Percentiles rank a stretch among this genome's conserved stretches.
These are phyloP conservation scores for Scheffersomyces quercinus DNA, from an alignment of 1,139 yeast genomes.

Conservation along the genomic window DNA sequence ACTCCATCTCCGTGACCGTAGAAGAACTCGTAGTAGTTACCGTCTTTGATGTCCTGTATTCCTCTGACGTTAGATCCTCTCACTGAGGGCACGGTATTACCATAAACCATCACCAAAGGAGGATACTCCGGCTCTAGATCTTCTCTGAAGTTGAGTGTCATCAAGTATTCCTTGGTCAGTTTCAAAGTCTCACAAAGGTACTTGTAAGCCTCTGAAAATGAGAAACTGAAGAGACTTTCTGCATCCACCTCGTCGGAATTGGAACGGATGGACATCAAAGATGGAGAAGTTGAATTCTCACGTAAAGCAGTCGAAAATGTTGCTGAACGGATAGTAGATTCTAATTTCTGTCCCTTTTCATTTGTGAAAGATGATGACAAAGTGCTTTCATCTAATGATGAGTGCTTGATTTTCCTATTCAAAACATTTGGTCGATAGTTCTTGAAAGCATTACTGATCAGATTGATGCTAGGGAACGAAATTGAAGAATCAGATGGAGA, in stretches of 20 bases:
- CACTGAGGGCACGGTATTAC: slow-evolving; percentile 80
- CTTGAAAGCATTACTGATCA: slow-evolving; percentile 21
- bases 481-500: slow-evolving; percentile 4
- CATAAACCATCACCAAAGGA: slow-evolving; percentile 79
- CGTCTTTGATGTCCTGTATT: slow-evolving; percentile 62
- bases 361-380: too few species aligned
- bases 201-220: slow-evolving; percentile 63
- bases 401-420: slow-evolving; percentile 6
- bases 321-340: slow-evolving; percentile 3
- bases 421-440: slow-evolving; percentile 22
- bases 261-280: not conserved
- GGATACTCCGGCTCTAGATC: slow-evolving; percentile 58
- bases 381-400: not conserved
- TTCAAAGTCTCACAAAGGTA: slow-evolving; percentile 64
- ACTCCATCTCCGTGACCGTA: slow-evolving; percentile 96
- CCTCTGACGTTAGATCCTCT: slow-evolving; percentile 71
- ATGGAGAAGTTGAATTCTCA: not conserved
- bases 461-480: slow-evolving; percentile 24
- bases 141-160: slow-evolving; percentile 56
- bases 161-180: slow-evolving; percentile 58
- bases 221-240: slow-evolving; percentile 16
- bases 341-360: too few species aligned
- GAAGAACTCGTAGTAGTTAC: slow-evolving; percentile 71
- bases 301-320: not conserved
- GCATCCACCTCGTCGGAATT: slow-evolving; percentile 8